Percentiles rank a stretch among this genome's conserved stretches.
phyloP scores from a whole-genome alignment of 768 basidiomycete species.

The Lactarius vividus region DNA sequence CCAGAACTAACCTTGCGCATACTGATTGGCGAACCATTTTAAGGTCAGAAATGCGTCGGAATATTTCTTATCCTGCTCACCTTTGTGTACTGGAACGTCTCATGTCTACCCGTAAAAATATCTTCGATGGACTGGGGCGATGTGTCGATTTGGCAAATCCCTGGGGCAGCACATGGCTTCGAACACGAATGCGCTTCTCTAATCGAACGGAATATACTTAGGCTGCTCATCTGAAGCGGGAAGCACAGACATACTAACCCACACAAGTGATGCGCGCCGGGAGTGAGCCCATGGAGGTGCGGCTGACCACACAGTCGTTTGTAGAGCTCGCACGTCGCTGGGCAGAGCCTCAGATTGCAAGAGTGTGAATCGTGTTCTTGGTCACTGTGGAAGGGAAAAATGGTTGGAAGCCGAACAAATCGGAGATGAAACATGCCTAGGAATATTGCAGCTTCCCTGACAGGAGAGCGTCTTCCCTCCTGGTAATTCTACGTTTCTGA shows the following conservation, averaged over 20 bases:
- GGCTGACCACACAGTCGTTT: conserved; percentile 46
- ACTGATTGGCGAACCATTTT: conserved; percentile 36
- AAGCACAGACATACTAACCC: conserved; percentile 39
- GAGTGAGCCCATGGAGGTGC: conserved; percentile 52
- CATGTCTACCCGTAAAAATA: conserved; percentile 57
- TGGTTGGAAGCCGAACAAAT: too few species aligned
- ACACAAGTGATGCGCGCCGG: conserved; percentile 49
- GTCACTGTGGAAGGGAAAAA: conserved; percentile 36
- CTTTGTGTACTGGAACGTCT: conserved; percentile 65
- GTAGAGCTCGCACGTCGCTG: conserved; percentile 53
- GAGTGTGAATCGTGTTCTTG: conserved; percentile 44
- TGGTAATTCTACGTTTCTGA: conserved; percentile 2
- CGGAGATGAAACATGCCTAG: conserved; percentile 6
- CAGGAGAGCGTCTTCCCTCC: conserved; percentile 19
- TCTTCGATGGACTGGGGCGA: conserved; percentile 58
- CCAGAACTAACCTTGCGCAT: conserved; percentile 48
- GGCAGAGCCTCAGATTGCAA: conserved; percentile 53
- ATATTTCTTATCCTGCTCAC: conserved; percentile 33
- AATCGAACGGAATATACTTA: neutral
- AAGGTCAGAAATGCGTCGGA: neutral
- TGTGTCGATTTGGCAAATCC: conserved; percentile 59
- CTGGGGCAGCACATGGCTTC: conserved; percentile 41
- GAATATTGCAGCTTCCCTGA: conserved; percentile 14
- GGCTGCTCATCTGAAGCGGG: neutral
- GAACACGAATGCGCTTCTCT: conserved; percentile 54